Percentiles rank a stretch among this genome's conserved stretches.
Conservation (phyloP, 2,329 filamentous ascomycete species). For the Simplicillium sp. region DNA sequence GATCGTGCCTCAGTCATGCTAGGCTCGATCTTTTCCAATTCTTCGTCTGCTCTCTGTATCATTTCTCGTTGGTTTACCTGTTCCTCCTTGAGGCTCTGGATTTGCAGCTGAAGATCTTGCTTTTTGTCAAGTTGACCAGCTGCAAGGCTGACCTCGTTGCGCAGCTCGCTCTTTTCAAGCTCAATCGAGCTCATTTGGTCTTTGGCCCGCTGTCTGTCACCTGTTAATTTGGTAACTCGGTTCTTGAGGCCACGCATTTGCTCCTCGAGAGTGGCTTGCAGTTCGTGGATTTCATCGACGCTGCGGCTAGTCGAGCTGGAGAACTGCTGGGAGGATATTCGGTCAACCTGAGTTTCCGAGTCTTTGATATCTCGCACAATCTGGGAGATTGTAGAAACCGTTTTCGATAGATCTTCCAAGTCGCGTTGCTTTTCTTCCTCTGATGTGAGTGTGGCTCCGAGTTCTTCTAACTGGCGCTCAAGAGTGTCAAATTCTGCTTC, state of each 20-base stretch:
- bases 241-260: slow-evolving; percentile 56
- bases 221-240: slow-evolving; percentile 54
- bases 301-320: slow-evolving; percentile 56
- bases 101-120: slow-evolving; percentile 56
- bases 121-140: slow-evolving; percentile 76
- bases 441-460: slow-evolving; percentile 57
- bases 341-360: slow-evolving; percentile 63
- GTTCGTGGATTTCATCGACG: slow-evolving; percentile 74
- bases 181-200: slow-evolving; percentile 62
- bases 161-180: slow-evolving; percentile 66
- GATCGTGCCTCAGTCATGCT: slow-evolving; percentile 67
- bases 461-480: slow-evolving; percentile 53
- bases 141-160: slow-evolving; percentile 61
- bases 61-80: slow-evolving; percentile 59
- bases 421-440: slow-evolving; percentile 60
- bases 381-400: slow-evolving; percentile 65
- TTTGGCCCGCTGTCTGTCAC: slow-evolving; percentile 63
- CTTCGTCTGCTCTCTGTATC: slow-evolving; percentile 60
- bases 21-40: slow-evolving; percentile 66
- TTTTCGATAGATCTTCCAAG: slow-evolving; percentile 66
- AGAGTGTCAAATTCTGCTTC: slow-evolving; percentile 53
- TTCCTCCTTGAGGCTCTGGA: slow-evolving; percentile 63
- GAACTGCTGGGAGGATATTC: slow-evolving; percentile 67
- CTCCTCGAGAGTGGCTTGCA: slow-evolving; percentile 58
- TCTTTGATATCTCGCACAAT: slow-evolving; percentile 62